These are phyloP conservation scores for Discostella pseudostelligera DNA, from an alignment of 108 stramenopile genomes.

Conservation along the genomic window DNA sequence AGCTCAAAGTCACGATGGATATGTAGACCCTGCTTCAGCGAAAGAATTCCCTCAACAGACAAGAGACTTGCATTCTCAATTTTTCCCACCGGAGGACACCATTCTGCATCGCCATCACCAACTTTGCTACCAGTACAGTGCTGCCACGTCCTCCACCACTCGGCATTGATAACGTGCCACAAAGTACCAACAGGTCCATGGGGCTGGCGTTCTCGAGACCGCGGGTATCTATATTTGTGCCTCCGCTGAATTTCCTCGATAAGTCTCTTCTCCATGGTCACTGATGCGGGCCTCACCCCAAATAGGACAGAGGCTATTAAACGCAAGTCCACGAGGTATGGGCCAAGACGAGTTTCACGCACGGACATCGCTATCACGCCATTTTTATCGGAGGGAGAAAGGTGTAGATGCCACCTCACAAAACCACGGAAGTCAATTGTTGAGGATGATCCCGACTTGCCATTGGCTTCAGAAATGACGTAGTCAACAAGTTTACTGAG, in stretches of 20 bases:
- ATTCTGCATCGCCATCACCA: constrained; percentile 43
- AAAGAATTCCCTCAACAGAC: constrained; percentile 73
- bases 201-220: constrained; percentile 50
- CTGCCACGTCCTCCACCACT: constrained; percentile 67
- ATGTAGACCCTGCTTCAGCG: constrained; percentile 62
- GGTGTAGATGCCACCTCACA: constrained; percentile 61
- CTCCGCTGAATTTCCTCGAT: constrained; percentile 71
- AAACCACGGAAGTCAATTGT: constrained; percentile 57
- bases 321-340: constrained; percentile 68
- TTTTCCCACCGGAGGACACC: constrained; percentile 41
- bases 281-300: constrained; percentile 72
- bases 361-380: constrained; percentile 24
- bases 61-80: constrained; percentile 75
- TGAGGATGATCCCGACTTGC: constrained; percentile 10
- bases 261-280: constrained; percentile 59
- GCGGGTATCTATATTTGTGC: constrained; percentile 71
- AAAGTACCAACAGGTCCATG: constrained; percentile 79
- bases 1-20: constrained; percentile 85
- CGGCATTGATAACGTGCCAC: constrained; percentile 80
- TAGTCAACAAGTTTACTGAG: constrained; percentile 46
- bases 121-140: constrained; percentile 47
- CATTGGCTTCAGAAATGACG: constrained; percentile 41
- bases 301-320: constrained; percentile 77
- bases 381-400: constrained; percentile 18
- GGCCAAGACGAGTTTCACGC: constrained; percentile 52